These are phyloP conservation scores for Micractinium sp. DNA, from an alignment of 139 green algal genomes.

Conservation along the genomic window DNA sequence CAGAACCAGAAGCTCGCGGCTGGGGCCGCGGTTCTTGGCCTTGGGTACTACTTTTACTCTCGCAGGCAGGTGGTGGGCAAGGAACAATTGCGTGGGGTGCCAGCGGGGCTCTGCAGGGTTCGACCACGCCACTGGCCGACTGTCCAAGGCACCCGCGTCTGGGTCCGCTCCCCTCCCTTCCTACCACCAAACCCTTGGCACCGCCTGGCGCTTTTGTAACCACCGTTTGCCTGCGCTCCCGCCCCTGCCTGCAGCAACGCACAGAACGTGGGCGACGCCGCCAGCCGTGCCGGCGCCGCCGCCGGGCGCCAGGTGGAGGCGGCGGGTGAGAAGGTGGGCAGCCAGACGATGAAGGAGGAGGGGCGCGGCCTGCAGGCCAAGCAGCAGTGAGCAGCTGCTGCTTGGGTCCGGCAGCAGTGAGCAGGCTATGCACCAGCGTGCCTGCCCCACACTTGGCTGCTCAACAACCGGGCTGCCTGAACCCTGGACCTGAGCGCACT, in stretches of 20 bases:
- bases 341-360: constrained; percentile 8
- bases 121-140: not conserved
- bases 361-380: constrained; percentile 20
- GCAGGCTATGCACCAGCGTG: not conserved
- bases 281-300: constrained; percentile 1
- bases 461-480: too few relatives aligned
- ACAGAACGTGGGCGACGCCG: not conserved
- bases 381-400: not conserved
- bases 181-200: not conserved
- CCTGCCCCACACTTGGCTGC: too few relatives aligned
- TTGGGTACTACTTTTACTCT: too few relatives aligned
- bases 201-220: too few relatives aligned
- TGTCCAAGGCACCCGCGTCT: not conserved
- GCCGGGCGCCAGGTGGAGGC: not conserved
- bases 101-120: too few relatives aligned
- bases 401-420: not conserved
- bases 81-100: not conserved
- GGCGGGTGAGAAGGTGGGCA: not conserved
- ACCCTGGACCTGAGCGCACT: too few relatives aligned
- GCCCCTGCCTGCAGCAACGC: not conserved
- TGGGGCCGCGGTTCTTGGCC: too few relatives aligned
- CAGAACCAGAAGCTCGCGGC: too few relatives aligned
- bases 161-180: not conserved
- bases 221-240: not conserved
- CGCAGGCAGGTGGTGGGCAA: too few relatives aligned